phyloP scores from a whole-genome alignment of 495 filamentous ascomycete species.

The Penicillium ochrochloron region DNA sequence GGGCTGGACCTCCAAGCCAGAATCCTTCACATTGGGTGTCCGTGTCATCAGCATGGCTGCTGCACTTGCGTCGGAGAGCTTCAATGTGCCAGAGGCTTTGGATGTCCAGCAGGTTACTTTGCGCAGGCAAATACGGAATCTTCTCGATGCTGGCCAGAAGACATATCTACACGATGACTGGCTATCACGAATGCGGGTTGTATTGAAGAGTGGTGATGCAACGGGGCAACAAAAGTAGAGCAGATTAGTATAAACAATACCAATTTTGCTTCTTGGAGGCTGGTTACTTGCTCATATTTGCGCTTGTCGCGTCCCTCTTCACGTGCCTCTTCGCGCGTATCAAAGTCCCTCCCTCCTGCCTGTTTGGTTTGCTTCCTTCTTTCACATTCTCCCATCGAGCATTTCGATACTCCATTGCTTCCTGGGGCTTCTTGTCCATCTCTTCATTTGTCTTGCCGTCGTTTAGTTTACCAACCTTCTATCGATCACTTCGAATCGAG shows the following conservation, averaged over 20 bases:
- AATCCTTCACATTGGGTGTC: conserved; percentile 70
- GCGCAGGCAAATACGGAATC: conserved; percentile 24
- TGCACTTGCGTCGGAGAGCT: conserved; percentile 50
- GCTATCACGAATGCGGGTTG: conserved; percentile 37
- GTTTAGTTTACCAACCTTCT: not conserved
- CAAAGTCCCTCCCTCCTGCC: not conserved
- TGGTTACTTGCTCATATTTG: not conserved
- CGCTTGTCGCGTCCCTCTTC: not conserved
- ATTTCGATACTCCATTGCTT: not conserved
- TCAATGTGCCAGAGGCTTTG: conserved; percentile 36
- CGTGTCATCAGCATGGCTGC: conserved; percentile 51
- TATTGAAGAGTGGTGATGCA: conserved; percentile 18
- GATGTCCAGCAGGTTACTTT: conserved; percentile 27
- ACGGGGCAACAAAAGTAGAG: not conserved
- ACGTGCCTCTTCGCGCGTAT: not conserved
- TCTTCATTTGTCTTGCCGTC: not conserved
- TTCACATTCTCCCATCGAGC: not conserved
- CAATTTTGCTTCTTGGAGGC: not conserved
- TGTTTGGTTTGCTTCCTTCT: not conserved
- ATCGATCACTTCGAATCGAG: not conserved
- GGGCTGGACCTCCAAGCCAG: conserved; percentile 74
- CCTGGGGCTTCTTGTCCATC: not conserved
- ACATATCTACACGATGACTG: conserved; percentile 43
- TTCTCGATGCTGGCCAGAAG: conserved; percentile 30
- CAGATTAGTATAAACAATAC: conserved; percentile 5